Evolutionary conservation across 2,329 filamentous ascomycete species (phyloP).

Genomic region (Ophiostoma sp.): DNA sequence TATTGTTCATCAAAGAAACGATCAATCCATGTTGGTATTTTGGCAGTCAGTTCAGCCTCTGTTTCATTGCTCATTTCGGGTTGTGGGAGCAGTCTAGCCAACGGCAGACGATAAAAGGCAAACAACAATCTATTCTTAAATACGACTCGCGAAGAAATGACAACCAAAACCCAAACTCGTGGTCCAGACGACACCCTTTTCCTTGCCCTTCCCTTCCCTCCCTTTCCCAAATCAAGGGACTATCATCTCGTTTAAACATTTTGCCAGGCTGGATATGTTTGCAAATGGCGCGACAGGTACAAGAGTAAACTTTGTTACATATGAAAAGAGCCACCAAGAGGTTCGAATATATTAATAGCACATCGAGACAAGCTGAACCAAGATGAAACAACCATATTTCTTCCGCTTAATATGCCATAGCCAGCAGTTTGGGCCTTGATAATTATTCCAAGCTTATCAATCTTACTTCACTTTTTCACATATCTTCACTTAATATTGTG

Average conservation of each 20-base stretch:
- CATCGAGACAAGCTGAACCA: background rate
- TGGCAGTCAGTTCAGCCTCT: background rate
- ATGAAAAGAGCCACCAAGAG: background rate
- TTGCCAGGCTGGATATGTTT: background rate
- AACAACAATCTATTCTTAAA: background rate
- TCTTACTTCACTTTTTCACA: background rate
- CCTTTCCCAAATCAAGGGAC: background rate
- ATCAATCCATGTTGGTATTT: background rate
- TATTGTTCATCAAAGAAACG: too few species aligned
- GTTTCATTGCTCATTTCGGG: slow-evolving; percentile 8
- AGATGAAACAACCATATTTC: background rate
- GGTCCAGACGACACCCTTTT: background rate
- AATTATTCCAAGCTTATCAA: background rate
- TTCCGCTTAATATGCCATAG: background rate
- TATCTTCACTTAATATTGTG: background rate
- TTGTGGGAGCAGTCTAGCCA: background rate
- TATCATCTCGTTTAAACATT: background rate
- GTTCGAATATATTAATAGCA: background rate
- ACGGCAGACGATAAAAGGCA: background rate
- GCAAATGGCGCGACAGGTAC: background rate
- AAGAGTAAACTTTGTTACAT: background rate
- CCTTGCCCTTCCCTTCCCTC: background rate
- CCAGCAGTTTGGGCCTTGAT: background rate
- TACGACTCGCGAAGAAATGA: background rate
- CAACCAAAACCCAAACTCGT: background rate